Evolutionary conservation across 768 basidiomycete species (phyloP).

Genomic region (Suillus variegatus): DNA sequence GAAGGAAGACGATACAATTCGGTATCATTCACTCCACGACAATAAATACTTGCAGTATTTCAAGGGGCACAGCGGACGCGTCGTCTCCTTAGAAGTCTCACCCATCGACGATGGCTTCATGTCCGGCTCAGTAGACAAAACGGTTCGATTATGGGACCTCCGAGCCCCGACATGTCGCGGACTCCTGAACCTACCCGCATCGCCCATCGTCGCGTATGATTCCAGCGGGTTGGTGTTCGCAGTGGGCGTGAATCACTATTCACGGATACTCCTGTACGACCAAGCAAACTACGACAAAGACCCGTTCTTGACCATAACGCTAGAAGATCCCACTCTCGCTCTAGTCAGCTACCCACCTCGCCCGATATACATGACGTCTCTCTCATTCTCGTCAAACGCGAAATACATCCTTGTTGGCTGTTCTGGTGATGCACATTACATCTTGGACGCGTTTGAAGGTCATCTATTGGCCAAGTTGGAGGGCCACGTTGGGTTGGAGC

Average conservation of each 20-base stretch:
- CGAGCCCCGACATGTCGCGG: conserved; percentile 79
- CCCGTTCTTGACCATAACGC: conserved; percentile 81
- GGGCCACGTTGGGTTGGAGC: conserved; percentile 83
- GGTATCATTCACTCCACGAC: conserved; percentile 94
- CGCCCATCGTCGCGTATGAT: conserved; percentile 85
- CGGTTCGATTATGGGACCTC: conserved; percentile 95
- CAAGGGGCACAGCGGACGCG: conserved; percentile 88
- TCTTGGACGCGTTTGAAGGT: conserved; percentile 90
- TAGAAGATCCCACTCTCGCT: conserved; percentile 79
- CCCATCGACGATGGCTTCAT: conserved; percentile 95
- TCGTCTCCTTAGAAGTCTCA: conserved; percentile 88
- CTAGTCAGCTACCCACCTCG: conserved; percentile 84
- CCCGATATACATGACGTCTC: conserved; percentile 86
- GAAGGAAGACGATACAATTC: conserved; percentile 91
- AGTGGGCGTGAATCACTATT: conserved; percentile 80
- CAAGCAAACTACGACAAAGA: conserved; percentile 86
- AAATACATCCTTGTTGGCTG: conserved; percentile 92
- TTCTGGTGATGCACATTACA: conserved; percentile 89
- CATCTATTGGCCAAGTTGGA: conserved; percentile 81
- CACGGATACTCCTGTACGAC: conserved; percentile 84
- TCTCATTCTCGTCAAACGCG: conserved; percentile 88
- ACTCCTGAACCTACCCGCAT: conserved; percentile 68
- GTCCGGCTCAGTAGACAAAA: conserved; percentile 92
- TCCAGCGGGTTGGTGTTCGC: conserved; percentile 82
- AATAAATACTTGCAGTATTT: conserved; percentile 97